phyloP scores from a whole-genome alignment of 495 filamentous ascomycete genomes.

The Bryoglossum gracile region DNA sequence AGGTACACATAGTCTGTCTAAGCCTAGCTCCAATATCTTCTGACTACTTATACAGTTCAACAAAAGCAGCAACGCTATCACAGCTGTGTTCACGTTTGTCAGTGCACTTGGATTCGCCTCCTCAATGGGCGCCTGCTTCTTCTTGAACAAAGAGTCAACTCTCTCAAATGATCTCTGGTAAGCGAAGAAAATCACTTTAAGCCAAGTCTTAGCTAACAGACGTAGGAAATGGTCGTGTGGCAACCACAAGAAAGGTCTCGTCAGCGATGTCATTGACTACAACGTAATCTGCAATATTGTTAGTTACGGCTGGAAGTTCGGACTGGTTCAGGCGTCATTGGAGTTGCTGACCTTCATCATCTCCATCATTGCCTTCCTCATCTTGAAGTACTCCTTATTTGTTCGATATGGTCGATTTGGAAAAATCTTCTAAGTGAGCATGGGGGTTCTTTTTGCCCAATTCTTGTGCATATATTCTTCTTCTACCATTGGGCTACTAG shows the following conservation, averaged over 20 bases:
- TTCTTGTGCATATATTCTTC: conserved; percentile 3
- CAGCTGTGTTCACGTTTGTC: conserved; percentile 10
- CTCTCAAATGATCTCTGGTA: conserved; percentile 17
- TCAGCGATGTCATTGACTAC: conserved; percentile 13
- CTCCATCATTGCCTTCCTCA: conserved; percentile 11
- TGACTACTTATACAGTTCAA: conserved; percentile 12
- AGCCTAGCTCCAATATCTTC: not conserved
- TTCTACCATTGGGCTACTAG: too few relatives aligned
- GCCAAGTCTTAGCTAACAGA: not conserved
- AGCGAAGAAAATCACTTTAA: not conserved
- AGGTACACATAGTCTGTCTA: conserved; percentile 2
- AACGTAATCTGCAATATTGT: conserved; percentile 13
- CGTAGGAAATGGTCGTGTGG: conserved; percentile 16
- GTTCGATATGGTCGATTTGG: conserved; percentile 9
- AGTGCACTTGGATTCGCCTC: conserved; percentile 14
- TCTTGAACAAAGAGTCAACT: conserved; percentile 5
- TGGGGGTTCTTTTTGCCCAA: not conserved
- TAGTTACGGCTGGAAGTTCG: conserved; percentile 16
- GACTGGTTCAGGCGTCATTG: conserved; percentile 14
- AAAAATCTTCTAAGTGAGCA: conserved; percentile 11
- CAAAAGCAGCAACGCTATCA: conserved; percentile 15
- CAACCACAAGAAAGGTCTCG: conserved; percentile 10
- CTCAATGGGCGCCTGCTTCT: conserved; percentile 17
- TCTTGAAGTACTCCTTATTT: conserved; percentile 17
- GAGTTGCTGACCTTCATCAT: conserved; percentile 17